Conservation (phyloP, 2,329 filamentous ascomycete species). For the Arthroderma sp. region DNA sequence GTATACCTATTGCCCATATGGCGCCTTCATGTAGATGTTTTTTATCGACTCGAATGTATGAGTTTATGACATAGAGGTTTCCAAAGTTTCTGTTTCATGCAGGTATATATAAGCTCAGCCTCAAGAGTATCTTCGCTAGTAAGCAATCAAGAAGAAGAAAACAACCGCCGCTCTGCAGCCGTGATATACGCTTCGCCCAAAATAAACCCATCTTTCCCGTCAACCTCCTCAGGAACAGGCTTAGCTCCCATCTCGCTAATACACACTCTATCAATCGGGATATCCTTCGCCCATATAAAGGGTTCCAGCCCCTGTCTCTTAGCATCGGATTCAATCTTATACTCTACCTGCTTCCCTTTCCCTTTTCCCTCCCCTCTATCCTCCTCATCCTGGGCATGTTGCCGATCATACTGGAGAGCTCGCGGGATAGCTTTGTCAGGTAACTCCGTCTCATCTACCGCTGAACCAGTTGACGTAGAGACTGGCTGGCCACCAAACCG, state of each 20-base stretch:
- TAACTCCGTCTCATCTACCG: background rate
- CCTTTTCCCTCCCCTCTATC: conserved; percentile 1
- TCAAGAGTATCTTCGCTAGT: too few species aligned
- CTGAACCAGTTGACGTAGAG: background rate
- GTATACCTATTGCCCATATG: too few species aligned
- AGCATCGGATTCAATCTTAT: conserved; percentile 18
- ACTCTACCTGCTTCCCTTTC: conserved; percentile 10
- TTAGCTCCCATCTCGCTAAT: conserved; percentile 84
- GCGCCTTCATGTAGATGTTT: too few species aligned
- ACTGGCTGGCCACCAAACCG: conserved; percentile 18
- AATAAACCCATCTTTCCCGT: conserved; percentile 29
- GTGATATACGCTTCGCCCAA: conserved; percentile 41
- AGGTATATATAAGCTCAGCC: too few species aligned
- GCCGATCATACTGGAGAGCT: background rate
- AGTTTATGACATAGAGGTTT: too few species aligned
- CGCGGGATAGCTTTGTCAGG: conserved; percentile 5
- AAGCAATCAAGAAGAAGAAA: conserved; percentile 6
- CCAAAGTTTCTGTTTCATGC: too few species aligned
- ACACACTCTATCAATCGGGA: conserved; percentile 56
- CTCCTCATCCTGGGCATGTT: too few species aligned
- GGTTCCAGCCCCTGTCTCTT: conserved; percentile 22
- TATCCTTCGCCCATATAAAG: conserved; percentile 56
- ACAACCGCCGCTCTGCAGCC: conserved; percentile 28
- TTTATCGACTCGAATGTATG: too few species aligned
- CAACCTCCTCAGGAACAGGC: conserved; percentile 36